Evolutionary conservation across 2,329 filamentous ascomycete genomes (phyloP), one percentile per base, ranked within the genome.

Genomic region (Xylaria sp.): DNA sequence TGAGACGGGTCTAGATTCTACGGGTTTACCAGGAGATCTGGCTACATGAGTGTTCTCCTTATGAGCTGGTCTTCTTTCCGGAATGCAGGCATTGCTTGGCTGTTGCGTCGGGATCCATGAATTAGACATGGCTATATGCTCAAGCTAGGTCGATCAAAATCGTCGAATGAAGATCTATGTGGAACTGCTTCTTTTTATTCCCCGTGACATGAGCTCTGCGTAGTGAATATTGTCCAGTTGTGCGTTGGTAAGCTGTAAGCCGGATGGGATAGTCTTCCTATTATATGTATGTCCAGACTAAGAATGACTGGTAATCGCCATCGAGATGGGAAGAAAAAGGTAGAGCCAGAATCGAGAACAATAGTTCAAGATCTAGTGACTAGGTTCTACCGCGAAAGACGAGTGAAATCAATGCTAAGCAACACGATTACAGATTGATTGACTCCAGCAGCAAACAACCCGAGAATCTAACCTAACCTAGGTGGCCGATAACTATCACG

Each of bases 391-490:
- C 17, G 20, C 9, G 44, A 51, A n/a, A 38, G 42, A 47, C 38
- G 38, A 45, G 44, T 29, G 25, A 65, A 59, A 55, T 44, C 39
- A 61, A 65, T 42, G 25, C 29, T 10, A 6, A 31, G 45, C 25
- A 55, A 55, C 33, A 39, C 31, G 13, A 49, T 42, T 47, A 56
- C 27, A 5, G 11, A 44, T 54, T 9, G 6, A 49, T 53, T 11
- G 25, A 50, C 44, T 55, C 42, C 25, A 33, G 22, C 13, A 25
- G 58, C 13, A 25, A 61, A 44, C 36, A 42, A 47, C 20, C 27
- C 5, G 42, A 61, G 3, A 36, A 27, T 60, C 42, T 33, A 49
- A 25, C 33, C 38, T 58, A 53, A 61, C 51, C 15, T 31, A n/a
- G n/a, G n/a, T n/a, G n/a, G n/a, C n/a, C n/a, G n/a, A 56, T 27